Evolutionary conservation across 768 basidiomycete species (phyloP).

Genomic region (Tylopilus plumbeoviolaceoides): DNA sequence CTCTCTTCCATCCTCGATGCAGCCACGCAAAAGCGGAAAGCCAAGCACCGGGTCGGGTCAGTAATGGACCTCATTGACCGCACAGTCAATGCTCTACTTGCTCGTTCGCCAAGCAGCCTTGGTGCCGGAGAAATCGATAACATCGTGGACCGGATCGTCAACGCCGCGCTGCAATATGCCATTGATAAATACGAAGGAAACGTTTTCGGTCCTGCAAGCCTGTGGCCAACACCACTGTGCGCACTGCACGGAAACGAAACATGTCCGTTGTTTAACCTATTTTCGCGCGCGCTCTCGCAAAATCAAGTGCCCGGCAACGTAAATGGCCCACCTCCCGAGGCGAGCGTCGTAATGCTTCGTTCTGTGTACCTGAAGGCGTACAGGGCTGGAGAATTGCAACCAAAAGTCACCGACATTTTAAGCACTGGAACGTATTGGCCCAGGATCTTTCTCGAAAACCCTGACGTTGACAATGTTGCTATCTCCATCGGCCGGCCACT

Average conservation of each 20-base stretch:
- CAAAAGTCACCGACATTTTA: constrained; percentile 56
- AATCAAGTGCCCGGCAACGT: constrained; percentile 20
- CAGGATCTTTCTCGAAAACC: constrained; percentile 70
- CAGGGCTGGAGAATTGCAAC: constrained; percentile 52
- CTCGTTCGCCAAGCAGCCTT: constrained; percentile 43
- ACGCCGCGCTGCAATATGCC: constrained; percentile 74
- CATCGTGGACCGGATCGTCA: constrained; percentile 66
- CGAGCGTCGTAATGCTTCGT: constrained; percentile 32
- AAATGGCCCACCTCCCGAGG: constrained; percentile 9
- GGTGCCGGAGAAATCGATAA: constrained; percentile 60
- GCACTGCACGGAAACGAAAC: constrained; percentile 54
- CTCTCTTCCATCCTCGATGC: constrained; percentile 53
- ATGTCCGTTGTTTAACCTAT: constrained; percentile 51
- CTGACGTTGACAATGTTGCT: constrained; percentile 65
- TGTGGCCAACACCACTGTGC: constrained; percentile 59
- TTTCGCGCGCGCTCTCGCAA: constrained; percentile 40
- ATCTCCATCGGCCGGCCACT: constrained; percentile 60
- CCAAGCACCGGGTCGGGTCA: constrained; percentile 54
- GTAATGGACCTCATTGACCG: constrained; percentile 77
- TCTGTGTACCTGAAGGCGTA: constrained; percentile 60
- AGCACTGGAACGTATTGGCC: constrained; percentile 68
- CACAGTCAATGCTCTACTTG: constrained; percentile 57
- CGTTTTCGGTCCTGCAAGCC: constrained; percentile 32
- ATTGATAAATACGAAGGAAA: constrained; percentile 56
- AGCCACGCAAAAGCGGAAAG: constrained; percentile 43